Base-by-base conservation (phyloP, 2,329 filamentous ascomycete genomes). In the Ascochyta pisi region DNA sequence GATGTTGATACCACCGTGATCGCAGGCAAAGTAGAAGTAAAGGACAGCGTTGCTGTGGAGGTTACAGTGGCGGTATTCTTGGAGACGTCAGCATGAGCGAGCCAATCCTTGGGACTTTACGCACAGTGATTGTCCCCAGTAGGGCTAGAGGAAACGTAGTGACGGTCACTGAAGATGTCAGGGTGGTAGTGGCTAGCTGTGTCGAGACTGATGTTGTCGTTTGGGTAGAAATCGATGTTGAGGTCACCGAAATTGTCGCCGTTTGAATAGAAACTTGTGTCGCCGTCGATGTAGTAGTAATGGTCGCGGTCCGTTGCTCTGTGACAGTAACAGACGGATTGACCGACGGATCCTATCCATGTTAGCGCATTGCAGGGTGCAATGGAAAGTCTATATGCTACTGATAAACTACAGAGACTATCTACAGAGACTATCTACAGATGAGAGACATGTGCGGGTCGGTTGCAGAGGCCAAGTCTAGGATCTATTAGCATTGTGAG, bases 351-450 rank as follows among this genome's bases (percentile, higher is more conserved):
- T 49, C 51, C 51, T 54, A 27, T 40, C n/a, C 34, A 23, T 8
- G 6, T 54, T 39, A 54, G 51, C 45, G 22, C 40, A 31, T 35
- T 12, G 22, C 26, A 22, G 22, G 15, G 40, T 13, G 10, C 19
- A 16, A 35, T 16, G 27, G 40, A 13, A 40, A 35, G 45, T 40
- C 34, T 50, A 27, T 49, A 45, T 49, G 45, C 45, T n/a, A n/a
- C 33, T 26, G 24, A 34, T 10, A 7, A 35, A 48, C 40, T 29
- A 39, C 34, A 15, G 13, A 44, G 33, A 43, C 35, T 49, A 35
- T 50, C 22, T 13, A 39, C 34, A 15, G 13, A 44, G 33, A 43
- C 35, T 49, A 35, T 50, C 22, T 13, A 39, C 35, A 27, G 4
- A 16, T 8, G n/a, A 16, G 9, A 8, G 15, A 35, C 3, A 35